Evolutionary conservation across 768 basidiomycete genomes (phyloP), one percentile per base, ranked within the genome.

Genomic region (Kwoniella europaea): DNA sequence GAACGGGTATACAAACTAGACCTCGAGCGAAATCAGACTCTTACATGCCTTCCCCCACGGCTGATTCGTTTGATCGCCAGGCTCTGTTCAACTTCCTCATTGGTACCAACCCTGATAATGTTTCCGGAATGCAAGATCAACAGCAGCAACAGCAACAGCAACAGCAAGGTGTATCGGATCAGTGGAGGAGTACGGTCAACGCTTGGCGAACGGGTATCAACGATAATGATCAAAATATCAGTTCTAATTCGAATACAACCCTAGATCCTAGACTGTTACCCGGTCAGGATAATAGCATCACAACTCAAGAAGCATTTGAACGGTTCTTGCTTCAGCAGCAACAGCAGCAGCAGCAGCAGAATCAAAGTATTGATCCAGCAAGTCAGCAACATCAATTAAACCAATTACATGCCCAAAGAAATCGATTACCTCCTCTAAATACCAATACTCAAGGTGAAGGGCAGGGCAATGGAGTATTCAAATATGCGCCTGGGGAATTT

Each of bases 11-110:
- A 13, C 43, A 50, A 7, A 69, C 43, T n/a, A 70, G 79, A 56
- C 79, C 77, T 13, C 53, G 79, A 46, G 72, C 79, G 1, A 81
- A 81, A 64, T 81, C 79, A n/a, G 79, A 81, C 58, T 81, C 79
- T 10, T 71, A 66, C 43, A 72, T 74, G 73, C 64, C 72, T 22
- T 70, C 68, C 10, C 72, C 72, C 3, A 68, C 65, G 18, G 67
- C 63, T 9, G 63, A 62, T 46, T 59, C 61, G 7, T 71, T 76
- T 44, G 73, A 79, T 63, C 73, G 75, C 10, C 71, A 71, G 55
- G 75, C 75, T 1, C 35, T 79, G 12, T 54, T 79, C 24, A 42
- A 72, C 44, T 55, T 72, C 10, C 29, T 70, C 35, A 57, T 55
- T 18, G 57, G 71, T n/a, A 62, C 56, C 1, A 65, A 67, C 9